A percentile compares a stretch with the other conserved stretches of the same genome.
These are phyloP conservation scores for Penicillium crustosum DNA, from an alignment of 2,329 filamentous ascomycete genomes.

Conservation along the genomic window DNA sequence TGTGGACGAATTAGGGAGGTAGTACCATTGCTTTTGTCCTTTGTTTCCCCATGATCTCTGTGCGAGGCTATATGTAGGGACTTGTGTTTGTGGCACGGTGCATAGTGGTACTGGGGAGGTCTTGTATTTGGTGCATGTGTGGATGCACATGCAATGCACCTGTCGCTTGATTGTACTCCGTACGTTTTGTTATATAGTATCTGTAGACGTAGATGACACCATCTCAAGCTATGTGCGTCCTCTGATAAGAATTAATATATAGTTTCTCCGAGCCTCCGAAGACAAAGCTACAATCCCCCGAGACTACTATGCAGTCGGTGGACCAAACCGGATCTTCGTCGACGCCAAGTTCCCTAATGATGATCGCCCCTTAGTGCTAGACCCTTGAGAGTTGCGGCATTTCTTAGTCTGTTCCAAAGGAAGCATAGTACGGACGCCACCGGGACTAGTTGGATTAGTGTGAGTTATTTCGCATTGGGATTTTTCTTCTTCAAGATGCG, in stretches of 20 bases:
- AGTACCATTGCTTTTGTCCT: conserved; percentile 3
- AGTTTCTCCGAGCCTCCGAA: conserved; percentile 5
- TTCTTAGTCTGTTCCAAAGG: conserved; percentile 6
- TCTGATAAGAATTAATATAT: neutral
- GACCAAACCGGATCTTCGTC: conserved; percentile 11
- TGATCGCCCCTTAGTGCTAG: conserved; percentile 9
- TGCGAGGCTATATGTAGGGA: conserved; percentile 6
- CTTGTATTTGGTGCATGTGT: neutral
- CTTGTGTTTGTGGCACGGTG: conserved; percentile 2
- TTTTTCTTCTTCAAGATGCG: neutral
- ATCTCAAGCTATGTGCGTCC: neutral
- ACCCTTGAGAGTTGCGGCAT: conserved; percentile 12
- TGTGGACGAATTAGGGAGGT: conserved; percentile 13
- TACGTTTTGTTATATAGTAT: neutral
- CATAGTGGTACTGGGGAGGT: neutral
- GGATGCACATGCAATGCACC: neutral
- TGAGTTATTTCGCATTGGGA: neutral
- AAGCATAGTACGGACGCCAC: conserved; percentile 9
- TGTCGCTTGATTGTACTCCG: neutral
- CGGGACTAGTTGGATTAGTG: conserved; percentile 4
- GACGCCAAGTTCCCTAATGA: conserved; percentile 1
- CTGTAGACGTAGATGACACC: neutral
- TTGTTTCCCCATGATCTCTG: conserved; percentile 2
- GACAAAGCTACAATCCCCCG: neutral
- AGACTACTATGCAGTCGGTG: neutral